Evolutionary conservation across 2,329 filamentous ascomycete genomes (phyloP), one percentile per base, ranked within the genome.

Genomic region (Colletotrichum eremochloae): DNA sequence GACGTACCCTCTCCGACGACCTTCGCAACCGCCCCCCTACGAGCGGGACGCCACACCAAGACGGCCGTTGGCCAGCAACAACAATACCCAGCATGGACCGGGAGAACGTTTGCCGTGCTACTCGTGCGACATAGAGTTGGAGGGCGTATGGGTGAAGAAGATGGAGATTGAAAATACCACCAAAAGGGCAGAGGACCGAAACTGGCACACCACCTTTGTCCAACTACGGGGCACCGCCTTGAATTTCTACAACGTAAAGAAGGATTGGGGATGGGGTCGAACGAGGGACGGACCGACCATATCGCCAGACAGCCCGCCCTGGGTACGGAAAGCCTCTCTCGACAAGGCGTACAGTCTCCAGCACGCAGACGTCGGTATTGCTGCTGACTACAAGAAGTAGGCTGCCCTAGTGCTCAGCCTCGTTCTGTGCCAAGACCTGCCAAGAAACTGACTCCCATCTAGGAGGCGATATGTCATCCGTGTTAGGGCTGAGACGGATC

Each of bases 361-460:
- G 74, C 91, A 94, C 78, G 93, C 92, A 31, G 93, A 95, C 80
- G 89, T 92, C 31, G 93, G 93, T 14, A 88, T 94, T 73, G 93
- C 93, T 12, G 88, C 90, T 20, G 93, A 95, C 80, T 92, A 93
- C 78, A 86, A 88, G 76, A 93, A 94, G 87, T 91, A 81, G 76
- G 88, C 84, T 63, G 48, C 63, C 61, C 62, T 29, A 6, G 40
- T 62, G 40, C 48, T 71, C 67, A 73, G 56, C 71, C 71, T 66
- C 67, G 71, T 52, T 7, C 4, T 24, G 24, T 64, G 69, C 69
- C 69, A 72, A 72, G 69, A 64, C 46, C 1, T 69, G 69, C 69
- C 69, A 72, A 72, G 69, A 71, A 58, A 57, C 62, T 73, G 61
- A 72, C 71, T 68, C 46, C 40, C 31, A 44, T 40, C 31, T 46